phyloP scores from a whole-genome alignment of 257 asterid genomes.

The Sherardia arvensis region DNA sequence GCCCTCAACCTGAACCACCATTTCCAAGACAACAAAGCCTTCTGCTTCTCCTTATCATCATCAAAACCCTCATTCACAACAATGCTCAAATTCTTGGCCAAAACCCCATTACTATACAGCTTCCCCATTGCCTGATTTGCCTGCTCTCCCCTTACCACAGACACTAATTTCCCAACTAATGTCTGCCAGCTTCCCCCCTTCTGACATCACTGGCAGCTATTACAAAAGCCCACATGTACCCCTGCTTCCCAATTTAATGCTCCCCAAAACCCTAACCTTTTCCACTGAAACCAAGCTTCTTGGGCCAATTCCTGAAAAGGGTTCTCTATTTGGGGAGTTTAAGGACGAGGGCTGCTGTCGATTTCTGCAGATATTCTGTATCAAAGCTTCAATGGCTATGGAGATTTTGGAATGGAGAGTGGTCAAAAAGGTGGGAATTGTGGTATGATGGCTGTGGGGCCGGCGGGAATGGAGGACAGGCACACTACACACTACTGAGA shows the following conservation, averaged over 20 bases:
- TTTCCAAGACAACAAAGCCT: constrained; percentile 21
- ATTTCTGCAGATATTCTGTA: not conserved
- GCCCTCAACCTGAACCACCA: not conserved
- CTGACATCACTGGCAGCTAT: constrained; percentile 6
- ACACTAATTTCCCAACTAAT: constrained; percentile 9
- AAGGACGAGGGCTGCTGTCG: constrained; percentile 13
- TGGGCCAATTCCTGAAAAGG: constrained; percentile 12
- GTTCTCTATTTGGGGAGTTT: constrained; percentile 7
- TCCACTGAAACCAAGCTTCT: not conserved
- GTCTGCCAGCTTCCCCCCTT: constrained; percentile 2
- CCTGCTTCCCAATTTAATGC: constrained; percentile 8
- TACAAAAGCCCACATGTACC: constrained; percentile 11
- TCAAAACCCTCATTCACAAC: constrained; percentile 16
- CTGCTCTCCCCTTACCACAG: constrained; percentile 24
- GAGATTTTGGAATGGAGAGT: not conserved
- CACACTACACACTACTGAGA: not conserved
- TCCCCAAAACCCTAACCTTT: constrained; percentile 1
- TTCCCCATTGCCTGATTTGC: constrained; percentile 68
- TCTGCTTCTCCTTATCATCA: constrained; percentile 23
- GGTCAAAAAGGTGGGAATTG: constrained; percentile 7
- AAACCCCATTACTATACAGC: constrained; percentile 39
- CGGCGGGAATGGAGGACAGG: not conserved
- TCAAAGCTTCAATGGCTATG: not conserved
- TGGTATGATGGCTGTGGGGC: not conserved
- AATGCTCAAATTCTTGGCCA: constrained; percentile 17